Evolutionary conservation across 805 yeast species (phyloP).

Genomic region (Brettanomyces nanus): DNA sequence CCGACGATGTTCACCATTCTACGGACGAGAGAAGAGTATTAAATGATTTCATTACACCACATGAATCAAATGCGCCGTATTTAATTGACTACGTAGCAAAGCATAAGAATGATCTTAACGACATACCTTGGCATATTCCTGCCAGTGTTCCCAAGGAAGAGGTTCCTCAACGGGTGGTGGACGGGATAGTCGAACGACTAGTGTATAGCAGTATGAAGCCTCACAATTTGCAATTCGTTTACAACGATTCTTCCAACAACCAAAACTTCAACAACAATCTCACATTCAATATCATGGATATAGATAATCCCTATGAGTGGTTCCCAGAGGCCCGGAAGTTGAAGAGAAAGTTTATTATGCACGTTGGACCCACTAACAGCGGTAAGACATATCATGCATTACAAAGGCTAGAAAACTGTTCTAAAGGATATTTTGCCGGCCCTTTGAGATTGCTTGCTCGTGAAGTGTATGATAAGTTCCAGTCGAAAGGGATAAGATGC

Average conservation of each 20-base stretch:
- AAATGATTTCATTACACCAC: neutral
- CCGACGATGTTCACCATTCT: neutral
- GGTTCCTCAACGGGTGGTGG: constrained; percentile 10
- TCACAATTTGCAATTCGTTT: constrained; percentile 16
- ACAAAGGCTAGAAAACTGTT: constrained; percentile 51
- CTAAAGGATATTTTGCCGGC: constrained; percentile 87
- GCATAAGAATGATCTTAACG: neutral
- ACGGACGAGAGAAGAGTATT: neutral
- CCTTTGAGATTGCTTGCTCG: constrained; percentile 87
- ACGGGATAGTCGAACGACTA: constrained; percentile 20
- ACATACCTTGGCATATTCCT: neutral
- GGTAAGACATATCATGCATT: constrained; percentile 90
- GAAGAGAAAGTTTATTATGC: constrained; percentile 77
- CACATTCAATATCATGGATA: constrained; percentile 32
- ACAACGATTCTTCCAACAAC: constrained; percentile 22
- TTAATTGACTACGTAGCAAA: neutral
- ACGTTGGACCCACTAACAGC: constrained; percentile 95
- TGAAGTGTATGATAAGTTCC: constrained; percentile 81
- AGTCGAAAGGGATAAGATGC: constrained; percentile 56
- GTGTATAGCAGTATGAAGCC: constrained; percentile 26
- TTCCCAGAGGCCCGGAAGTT: constrained; percentile 78
- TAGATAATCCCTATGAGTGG: constrained; percentile 64
- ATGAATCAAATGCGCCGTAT: neutral
- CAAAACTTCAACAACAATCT: constrained; percentile 27
- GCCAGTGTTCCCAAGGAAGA: neutral